Evolutionary conservation across 140 eudicot species (phyloP).

Genomic region (Oenanthe javanica): DNA sequence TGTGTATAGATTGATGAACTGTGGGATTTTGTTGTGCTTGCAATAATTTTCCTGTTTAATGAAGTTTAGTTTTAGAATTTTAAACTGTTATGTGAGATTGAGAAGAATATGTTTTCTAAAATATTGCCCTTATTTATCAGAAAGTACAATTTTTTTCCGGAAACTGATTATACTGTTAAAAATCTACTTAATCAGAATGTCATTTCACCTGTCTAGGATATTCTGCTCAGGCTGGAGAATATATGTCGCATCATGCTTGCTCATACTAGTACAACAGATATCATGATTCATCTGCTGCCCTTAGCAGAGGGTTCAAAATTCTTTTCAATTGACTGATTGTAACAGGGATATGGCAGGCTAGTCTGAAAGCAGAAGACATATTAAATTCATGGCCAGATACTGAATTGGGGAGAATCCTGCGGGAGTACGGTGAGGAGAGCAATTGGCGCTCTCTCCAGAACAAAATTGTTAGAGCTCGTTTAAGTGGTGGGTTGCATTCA

Average conservation of each 20-base stretch:
- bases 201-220: not conserved
- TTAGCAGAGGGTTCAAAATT: slow-evolving; percentile 25
- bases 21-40: not conserved
- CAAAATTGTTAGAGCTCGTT: slow-evolving; percentile 76
- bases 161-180: not conserved
- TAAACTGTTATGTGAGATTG: not conserved
- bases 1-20: not conserved
- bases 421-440: slow-evolving; percentile 94
- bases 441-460: slow-evolving; percentile 79
- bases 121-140: not conserved
- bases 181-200: not conserved
- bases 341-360: slow-evolving; percentile 81
- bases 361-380: slow-evolving; percentile 85
- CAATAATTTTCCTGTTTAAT: not conserved
- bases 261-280: not conserved
- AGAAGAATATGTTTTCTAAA: not conserved
- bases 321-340: slow-evolving; percentile 46
- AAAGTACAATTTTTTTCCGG: not conserved
- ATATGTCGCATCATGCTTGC: not conserved
- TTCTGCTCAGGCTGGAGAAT: not conserved
- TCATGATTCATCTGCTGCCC: slow-evolving; percentile 11
- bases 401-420: slow-evolving; percentile 70
- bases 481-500: slow-evolving; percentile 77
- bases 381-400: slow-evolving; percentile 76
- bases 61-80: not conserved